Evolutionary conservation across 192 early-diverging fungal genomes (phyloP), one percentile per base, ranked within the genome.

Genomic region (Phycomyces blakesleeanus): DNA sequence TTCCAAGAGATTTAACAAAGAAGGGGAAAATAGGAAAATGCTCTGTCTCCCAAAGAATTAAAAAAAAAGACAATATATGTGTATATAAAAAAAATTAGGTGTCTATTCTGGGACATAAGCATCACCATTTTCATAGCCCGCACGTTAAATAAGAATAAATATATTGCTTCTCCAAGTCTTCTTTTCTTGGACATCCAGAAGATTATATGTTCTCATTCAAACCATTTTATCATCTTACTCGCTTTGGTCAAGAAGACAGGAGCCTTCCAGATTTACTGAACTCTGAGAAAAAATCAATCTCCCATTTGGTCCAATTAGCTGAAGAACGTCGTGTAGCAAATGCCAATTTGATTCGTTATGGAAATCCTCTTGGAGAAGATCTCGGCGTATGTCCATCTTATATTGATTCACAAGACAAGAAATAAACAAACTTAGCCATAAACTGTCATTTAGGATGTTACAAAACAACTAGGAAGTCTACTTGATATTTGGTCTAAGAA

Each of bases 331-430:
- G 68, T 24, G 50, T 66, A 0, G 57, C 68, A 21, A 60, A 59
- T n/a, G 59, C 61, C 26, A 52, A 54, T 12, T 39, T 75, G 24
- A 56, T 75, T 3, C 53, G 49, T 18, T 75, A 61, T 70, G 73
- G 68, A 9, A 39, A 63, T 14, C 64, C 68, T 12, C 52, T 66
- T 34, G 73, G 73, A 15, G 68, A 70, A 15, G 73, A 75, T 21
- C 29, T 75, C 20, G 66, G 54, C n/a, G 73, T 75, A 75, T 52
- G 38, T 25, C 5, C 5, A 29, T 41, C 22, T 44, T 18, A 18
- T 44, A 2, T 27, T 3, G 0, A n/a, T n/a, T n/a, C n/a, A n/a
- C n/a, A n/a, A n/a, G n/a, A n/a, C n/a, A n/a, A n/a, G n/a, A n/a
- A 41, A 26, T 62, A 34, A 37, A 1, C 34, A 51, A 25, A 51